These are phyloP conservation scores for Botrytis byssoidea DNA, from an alignment of 2,329 filamentous ascomycete genomes.

Conservation along the genomic window DNA sequence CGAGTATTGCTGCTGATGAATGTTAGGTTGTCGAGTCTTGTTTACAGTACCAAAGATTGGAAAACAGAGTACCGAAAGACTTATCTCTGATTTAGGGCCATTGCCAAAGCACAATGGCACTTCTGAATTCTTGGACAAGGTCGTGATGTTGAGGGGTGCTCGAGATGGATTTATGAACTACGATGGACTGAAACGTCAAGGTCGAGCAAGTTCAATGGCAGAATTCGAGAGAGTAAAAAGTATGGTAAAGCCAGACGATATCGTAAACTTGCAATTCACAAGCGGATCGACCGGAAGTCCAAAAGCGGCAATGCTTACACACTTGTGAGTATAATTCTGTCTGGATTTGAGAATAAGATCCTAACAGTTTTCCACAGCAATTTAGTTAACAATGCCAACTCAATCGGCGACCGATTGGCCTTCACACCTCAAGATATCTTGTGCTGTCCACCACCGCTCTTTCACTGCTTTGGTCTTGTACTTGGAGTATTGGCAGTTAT, in stretches of 20 bases:
- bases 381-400: constrained; percentile 33
- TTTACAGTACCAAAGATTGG: constrained; percentile 72
- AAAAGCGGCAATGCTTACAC: constrained; percentile 72
- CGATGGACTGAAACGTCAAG: constrained; percentile 55
- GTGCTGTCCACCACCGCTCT: constrained; percentile 74
- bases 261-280: constrained; percentile 74
- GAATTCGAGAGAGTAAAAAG: constrained; percentile 53
- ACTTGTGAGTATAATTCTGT: constrained; percentile 31
- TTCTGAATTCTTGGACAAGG: constrained; percentile 42
- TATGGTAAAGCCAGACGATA: constrained; percentile 61
- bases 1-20: constrained; percentile 48
- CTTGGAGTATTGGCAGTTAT: constrained; percentile 50
- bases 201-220: constrained; percentile 47
- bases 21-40: constrained; percentile 64
- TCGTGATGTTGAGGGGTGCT: constrained; percentile 60
- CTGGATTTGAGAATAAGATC: not conserved
- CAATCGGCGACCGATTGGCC: constrained; percentile 43
- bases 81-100: constrained; percentile 54
- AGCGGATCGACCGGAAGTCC: constrained; percentile 71
- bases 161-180: constrained; percentile 59
- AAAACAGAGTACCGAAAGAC: constrained; percentile 58
- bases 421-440: constrained; percentile 65
- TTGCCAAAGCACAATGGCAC: constrained; percentile 45
- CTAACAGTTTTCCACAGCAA: constrained; percentile 25
- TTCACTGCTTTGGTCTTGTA: constrained; percentile 80